Percentiles rank a stretch among this genome's conserved stretches.
phyloP scores from a whole-genome alignment of 2,329 filamentous ascomycete species.

The Fusarium nematophilum region DNA sequence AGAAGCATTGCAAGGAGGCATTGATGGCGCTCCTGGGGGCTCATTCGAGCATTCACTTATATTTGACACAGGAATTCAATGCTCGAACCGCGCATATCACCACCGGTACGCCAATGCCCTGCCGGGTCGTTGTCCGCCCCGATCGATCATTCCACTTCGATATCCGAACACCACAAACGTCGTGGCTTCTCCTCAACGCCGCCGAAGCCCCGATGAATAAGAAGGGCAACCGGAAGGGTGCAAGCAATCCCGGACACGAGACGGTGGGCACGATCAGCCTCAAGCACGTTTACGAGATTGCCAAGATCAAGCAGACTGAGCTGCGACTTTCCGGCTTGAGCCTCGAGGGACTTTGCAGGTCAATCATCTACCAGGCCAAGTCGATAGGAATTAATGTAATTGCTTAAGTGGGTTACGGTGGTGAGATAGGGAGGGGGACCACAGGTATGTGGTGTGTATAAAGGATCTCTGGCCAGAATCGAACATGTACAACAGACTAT shows the following conservation, averaged over 20 bases:
- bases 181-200: constrained; percentile 86
- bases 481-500: constrained; percentile 42
- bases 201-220: constrained; percentile 78
- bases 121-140: constrained; percentile 89
- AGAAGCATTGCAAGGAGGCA: constrained; percentile 23
- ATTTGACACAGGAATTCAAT: constrained; percentile 84
- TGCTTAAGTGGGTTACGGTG: constrained; percentile 56
- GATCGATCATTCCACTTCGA: constrained; percentile 96
- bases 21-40: neutral
- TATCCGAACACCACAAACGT: constrained; percentile 92
- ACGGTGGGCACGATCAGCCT: constrained; percentile 86
- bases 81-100: constrained; percentile 88
- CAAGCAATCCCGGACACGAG: constrained; percentile 79
- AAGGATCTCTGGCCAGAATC: constrained; percentile 24
- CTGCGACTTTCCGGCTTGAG: constrained; percentile 77
- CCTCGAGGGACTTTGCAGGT: constrained; percentile 77
- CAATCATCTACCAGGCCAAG: constrained; percentile 79
- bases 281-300: constrained; percentile 98
- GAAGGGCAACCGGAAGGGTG: constrained; percentile 83
- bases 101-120: constrained; percentile 86
- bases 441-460: constrained; percentile 28
- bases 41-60: constrained; percentile 29
- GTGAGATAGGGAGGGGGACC: constrained; percentile 7
- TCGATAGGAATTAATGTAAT: constrained; percentile 80
- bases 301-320: constrained; percentile 91